Evolutionary conservation across 352 stramenopile species (phyloP), one percentile per base, ranked within the genome.

Genomic region (Bremia lactucae): DNA sequence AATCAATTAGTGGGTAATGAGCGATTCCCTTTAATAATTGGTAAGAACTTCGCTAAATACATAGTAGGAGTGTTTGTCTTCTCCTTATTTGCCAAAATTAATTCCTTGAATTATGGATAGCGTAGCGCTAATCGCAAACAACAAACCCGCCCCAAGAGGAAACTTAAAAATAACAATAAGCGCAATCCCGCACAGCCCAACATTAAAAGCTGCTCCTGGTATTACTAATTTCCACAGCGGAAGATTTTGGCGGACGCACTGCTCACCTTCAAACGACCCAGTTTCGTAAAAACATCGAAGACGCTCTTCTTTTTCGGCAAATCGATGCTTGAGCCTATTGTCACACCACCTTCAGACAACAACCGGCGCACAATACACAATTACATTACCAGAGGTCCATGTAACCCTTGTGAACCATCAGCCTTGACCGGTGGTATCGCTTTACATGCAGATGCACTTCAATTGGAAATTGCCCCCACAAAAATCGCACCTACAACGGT

Each of bases 401-500:
- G 21, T 65, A 46, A 6, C 49, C 60, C 16, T 70, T 75, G 52
- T 68, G 49, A 29, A 57, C 49, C n/a, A 39, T 40, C 22, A 88
- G 36, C 20, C 64, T 63, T 14, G 42, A 55, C 21, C 62, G 69
- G 20, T 60, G 56, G 49, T 84, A 80, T 20, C 71, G 59, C 38
- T 62, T 70, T 40, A 86, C 49, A 52, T 88, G 73, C 35, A 91
- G 72, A 48, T 88, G 72, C 19, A 91, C 78, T 25, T 79, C 68
- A 6, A 43, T 68, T 6, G 78, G 78, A 42, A 72, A 85, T 34
- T 86, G 78, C 4, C 78, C 78, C 31, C 60, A 42, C 0, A 70
- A 45, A 8, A 87, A 78, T 23, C 75, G 72, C 10, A 86, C 41
- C 68, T 80, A 33, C 11, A 31, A 39, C 5, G 36, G 5, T 18